Conservation (phyloP, 352 stramenopile genomes). For the Detonula confervacea region DNA sequence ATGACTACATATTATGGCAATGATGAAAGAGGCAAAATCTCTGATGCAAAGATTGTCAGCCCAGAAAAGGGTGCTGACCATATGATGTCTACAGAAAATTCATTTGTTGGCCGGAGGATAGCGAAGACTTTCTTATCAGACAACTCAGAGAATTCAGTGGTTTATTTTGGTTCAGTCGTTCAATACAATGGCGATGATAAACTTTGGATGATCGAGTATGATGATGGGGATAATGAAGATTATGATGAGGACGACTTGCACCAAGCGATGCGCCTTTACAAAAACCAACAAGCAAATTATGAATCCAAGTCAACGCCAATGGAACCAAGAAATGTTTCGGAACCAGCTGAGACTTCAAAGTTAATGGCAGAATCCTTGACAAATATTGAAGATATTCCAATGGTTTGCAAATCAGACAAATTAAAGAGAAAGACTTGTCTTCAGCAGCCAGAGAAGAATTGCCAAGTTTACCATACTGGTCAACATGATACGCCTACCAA, state of each 20-base stretch:
- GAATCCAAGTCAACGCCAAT: not conserved
- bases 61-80: not conserved
- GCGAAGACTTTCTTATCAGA: not conserved
- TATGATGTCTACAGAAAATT: not conserved
- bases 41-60: not conserved
- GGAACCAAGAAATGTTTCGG: not conserved
- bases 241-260: constrained; percentile 9
- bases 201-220: constrained; percentile 11
- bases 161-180: constrained; percentile 14
- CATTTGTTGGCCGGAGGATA: not conserved
- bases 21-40: not conserved
- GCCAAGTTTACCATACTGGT: constrained; percentile 10
- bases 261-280: constrained; percentile 7
- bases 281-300: not conserved
- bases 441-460: constrained; percentile 21
- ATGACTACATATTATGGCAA: not conserved
- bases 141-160: not conserved
- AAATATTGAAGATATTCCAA: constrained; percentile 12
- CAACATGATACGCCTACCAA: not conserved
- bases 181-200: constrained; percentile 2
- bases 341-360: not conserved
- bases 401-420: not conserved
- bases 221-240: constrained; percentile 1
- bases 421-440: constrained; percentile 3
- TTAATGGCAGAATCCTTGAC: not conserved